Base-by-base conservation (phyloP, 192 early-diverging fungal species). In the Entomortierella beljakovae region DNA sequence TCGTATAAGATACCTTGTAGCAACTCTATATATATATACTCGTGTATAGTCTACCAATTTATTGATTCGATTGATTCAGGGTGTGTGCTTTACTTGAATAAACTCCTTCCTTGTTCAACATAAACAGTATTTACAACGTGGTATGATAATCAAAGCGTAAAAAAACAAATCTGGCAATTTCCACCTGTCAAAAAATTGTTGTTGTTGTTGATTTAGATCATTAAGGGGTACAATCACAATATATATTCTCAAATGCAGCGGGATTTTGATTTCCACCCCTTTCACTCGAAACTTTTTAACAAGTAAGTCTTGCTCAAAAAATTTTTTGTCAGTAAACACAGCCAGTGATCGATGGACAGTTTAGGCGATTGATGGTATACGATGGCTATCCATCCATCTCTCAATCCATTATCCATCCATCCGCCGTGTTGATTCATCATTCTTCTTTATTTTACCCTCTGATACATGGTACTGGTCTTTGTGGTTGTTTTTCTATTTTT, bases 1-100 rank as follows among this genome's bases (percentile, higher is more conserved):
- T 85, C 56, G 83, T 85, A 64, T 85, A 82, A 77, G 63, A 23
- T 8, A 10, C n/a, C 7, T 5, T 1, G n/a, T 46, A 49, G 46
- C 6, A 2, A 16, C 31, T 9, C 50, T 22, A 28, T 9, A 26
- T 11, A 16, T 28, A 8, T 3, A 53, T 53, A 2, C 7, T 53
- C 2, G 51, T 29, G 51, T 15, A 8, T 26, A 29, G 4, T 16
- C 51, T 53, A 8, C 7, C 13, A 9, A 40, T 40, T 6, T 40
- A 40, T 6, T 40, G 7, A 40, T 40, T n/a, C n/a, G n/a, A n/a
- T n/a, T n/a, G n/a, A n/a, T n/a, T n/a, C n/a, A n/a, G n/a, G n/a
- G n/a, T n/a, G n/a, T n/a, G n/a, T n/a, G n/a, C n/a, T n/a, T n/a
- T n/a, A n/a, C n/a, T n/a, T n/a, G n/a, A n/a, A n/a, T n/a, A n/a